Evolutionary conservation across 176 grass and related monocot genomes (phyloP).

Genomic region (Triticum monococcum): DNA sequence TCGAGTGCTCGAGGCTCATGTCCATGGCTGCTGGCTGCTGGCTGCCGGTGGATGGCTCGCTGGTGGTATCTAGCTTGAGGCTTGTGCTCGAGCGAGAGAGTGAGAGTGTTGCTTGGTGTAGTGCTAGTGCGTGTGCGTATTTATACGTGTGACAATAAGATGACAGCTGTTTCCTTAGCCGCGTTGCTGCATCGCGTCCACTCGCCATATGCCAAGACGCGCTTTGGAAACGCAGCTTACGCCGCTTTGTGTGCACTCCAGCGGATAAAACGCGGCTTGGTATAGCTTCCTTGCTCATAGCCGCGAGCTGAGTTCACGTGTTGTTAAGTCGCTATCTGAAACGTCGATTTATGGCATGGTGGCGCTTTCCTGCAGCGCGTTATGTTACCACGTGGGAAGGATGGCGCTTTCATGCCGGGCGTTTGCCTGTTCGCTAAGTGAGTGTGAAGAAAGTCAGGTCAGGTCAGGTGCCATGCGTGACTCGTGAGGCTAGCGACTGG

Average conservation of each 20-base stretch:
- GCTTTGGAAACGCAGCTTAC: not conserved
- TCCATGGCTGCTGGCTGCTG: not conserved
- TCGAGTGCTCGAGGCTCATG: not conserved
- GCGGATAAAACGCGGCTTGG: not conserved
- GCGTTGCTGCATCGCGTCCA: not conserved
- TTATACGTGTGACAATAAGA: not conserved
- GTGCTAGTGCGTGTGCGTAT: not conserved
- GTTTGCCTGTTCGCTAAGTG: not conserved
- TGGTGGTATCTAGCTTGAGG: not conserved
- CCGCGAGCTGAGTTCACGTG: not conserved
- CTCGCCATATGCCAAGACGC: not conserved
- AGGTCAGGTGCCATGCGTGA: not conserved
- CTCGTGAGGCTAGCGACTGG: not conserved
- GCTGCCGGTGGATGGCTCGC: not conserved
- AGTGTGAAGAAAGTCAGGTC: not conserved
- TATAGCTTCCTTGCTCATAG: not conserved
- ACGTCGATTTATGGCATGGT: not conserved
- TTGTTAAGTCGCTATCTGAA: not conserved
- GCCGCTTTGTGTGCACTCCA: not conserved
- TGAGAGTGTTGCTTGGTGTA: slow-evolving; percentile 1
- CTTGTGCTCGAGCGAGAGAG: not conserved
- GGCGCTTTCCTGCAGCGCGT: not conserved
- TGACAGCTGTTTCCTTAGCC: slow-evolving; percentile 1
- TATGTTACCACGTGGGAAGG: not conserved
- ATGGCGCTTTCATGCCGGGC: not conserved